phyloP scores from a whole-genome alignment of 305 asterid species.

The Lippia alba region DNA sequence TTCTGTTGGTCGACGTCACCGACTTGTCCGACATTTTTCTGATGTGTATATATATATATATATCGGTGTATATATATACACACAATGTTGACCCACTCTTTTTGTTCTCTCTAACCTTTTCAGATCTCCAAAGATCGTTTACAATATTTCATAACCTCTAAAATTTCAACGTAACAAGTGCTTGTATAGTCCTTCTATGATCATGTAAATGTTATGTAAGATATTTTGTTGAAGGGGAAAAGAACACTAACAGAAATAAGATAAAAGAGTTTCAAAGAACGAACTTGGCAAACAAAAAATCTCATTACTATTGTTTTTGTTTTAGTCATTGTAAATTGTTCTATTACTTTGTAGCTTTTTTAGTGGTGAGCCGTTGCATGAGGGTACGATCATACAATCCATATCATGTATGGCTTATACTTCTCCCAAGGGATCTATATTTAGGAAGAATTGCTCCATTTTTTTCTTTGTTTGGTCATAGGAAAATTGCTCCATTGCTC shows the following conservation, averaged over 20 bases:
- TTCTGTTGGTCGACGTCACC: constrained; percentile 29
- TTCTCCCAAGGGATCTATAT: constrained; percentile 7
- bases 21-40: constrained; percentile 28
- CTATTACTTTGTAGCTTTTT: constrained; percentile 14
- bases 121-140: not conserved
- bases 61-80: not conserved
- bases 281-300: not conserved
- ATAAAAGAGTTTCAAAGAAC: constrained; percentile 11
- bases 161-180: not conserved
- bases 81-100: not conserved
- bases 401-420: no score
- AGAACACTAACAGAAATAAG: not conserved
- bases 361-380: constrained; percentile 49
- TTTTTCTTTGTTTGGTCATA: not conserved
- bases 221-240: not conserved
- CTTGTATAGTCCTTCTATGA: no score
- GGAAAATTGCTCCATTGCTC: no score
- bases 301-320: no score
- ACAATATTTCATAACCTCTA: not conserved
- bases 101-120: not conserved
- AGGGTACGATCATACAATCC: constrained; percentile 17
- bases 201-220: not conserved
- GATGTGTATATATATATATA: no score
- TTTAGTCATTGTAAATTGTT: not conserved
- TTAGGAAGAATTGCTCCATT: constrained; percentile 23